Base-by-base conservation (phyloP, 2,329 filamentous ascomycete species). In the Pseudogymnoascus sp. region DNA sequence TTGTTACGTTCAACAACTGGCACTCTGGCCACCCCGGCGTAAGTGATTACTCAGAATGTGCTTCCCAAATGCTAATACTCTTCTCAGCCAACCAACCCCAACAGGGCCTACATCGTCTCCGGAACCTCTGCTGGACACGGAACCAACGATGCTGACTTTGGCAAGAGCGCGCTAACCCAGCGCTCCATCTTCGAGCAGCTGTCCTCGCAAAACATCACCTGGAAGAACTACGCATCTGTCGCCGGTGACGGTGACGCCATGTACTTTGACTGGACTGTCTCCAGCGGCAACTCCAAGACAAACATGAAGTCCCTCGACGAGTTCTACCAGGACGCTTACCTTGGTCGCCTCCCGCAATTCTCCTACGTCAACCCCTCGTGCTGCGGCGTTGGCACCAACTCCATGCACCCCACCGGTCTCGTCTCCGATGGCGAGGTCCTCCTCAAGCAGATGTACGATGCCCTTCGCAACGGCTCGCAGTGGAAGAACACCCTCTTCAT, bases 1-100 rank as follows among this genome's bases (percentile, higher is more conserved):
- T 73, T 62, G 67, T 72, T 10, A 75, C 74, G 9, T 78, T 79
- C 61, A 77, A 78, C 71, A 71, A 75, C 69, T 79, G 76, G 77
- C 73, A 76, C 68, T 76, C 74, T 35, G 74, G 73, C 62, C 66
- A 76, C 18, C 74, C 75, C 1, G 76, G 76, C 4, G 75, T 77
- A 69, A 69, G 74, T 74, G 12, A 13, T 18, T 15, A 10, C n/a
- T 21, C 27, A 55, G 12, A 12, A 15, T 5, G 27, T 48, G n/a
- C 12, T 3, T 12, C 36, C 15, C 12, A 58, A 10, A 31, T 36
- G 1, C 33, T 12, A 21, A 61, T 58, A 67, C 61, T 62, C 58
- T 2, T n/a, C 64, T 5, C 58, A 76, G 74, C 76, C 75, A 9
- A 78, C 76, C 36, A 72, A 78, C 67, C 77, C 76, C 21, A 79